These are phyloP conservation scores for Acer campestre DNA, from an alignment of 345 rosid genomes.

Conservation along the genomic window DNA sequence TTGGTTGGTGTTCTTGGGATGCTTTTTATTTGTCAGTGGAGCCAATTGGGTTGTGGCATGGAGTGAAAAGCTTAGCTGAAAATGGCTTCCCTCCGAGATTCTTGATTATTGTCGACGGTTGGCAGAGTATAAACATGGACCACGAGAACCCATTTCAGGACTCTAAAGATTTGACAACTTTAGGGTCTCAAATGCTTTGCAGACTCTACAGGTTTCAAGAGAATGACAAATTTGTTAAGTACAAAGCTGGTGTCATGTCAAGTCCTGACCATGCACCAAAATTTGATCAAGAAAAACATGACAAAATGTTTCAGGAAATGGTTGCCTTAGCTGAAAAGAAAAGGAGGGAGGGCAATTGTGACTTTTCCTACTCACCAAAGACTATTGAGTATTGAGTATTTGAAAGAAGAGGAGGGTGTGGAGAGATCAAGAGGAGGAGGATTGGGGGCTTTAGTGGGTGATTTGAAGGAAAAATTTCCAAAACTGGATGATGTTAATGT, in stretches of 20 bases:
- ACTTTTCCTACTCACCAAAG: not conserved
- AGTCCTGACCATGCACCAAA: slow-evolving; percentile 7
- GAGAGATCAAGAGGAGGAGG: not conserved
- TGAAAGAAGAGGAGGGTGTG: slow-evolving; percentile 3
- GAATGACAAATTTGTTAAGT: slow-evolving; percentile 21
- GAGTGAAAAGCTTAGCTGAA: slow-evolving; percentile 26
- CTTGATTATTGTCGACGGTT: slow-evolving; percentile 35
- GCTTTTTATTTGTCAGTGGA: slow-evolving; percentile 27
- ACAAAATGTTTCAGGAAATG: slow-evolving; percentile 15
- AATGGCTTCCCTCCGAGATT: slow-evolving; percentile 31
- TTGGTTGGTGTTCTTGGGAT: slow-evolving; percentile 41
- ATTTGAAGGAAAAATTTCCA: slow-evolving; percentile 12
- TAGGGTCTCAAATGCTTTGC: slow-evolving; percentile 24
- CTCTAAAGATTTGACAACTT: slow-evolving; percentile 7
- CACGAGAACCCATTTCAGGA: slow-evolving; percentile 14
- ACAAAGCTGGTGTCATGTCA: slow-evolving; percentile 19
- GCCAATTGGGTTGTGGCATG: slow-evolving; percentile 29
- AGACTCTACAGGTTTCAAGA: slow-evolving; percentile 23
- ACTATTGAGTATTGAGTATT: slow-evolving; percentile 11
- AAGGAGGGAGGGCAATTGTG: not conserved
- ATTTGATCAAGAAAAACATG: slow-evolving; percentile 19
- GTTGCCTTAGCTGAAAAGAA: slow-evolving; percentile 10
- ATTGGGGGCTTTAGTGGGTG: slow-evolving; percentile 7
- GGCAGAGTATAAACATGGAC: slow-evolving; percentile 31
- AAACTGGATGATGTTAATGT: slow-evolving; percentile 25